Base-by-base conservation (phyloP, 1,284 basidiomycete species). In the Erythrobasidium hasegawianum region DNA sequence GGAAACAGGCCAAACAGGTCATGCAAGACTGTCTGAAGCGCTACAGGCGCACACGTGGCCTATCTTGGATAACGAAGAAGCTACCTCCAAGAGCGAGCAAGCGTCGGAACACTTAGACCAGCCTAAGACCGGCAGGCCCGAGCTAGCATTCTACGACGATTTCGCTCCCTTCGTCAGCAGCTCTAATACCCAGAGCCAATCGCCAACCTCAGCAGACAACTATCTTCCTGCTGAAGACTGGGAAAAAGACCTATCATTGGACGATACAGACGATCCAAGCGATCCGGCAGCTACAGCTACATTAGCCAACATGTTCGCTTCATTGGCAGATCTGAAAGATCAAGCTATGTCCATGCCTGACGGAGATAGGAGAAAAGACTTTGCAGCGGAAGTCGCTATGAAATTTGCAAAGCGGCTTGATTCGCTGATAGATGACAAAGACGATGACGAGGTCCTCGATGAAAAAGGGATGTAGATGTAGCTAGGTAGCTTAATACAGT, bases 11-110 rank as follows among this genome's bases (percentile, higher is more conserved):
- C 62, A 57, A 39, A 57, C 53, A 16, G 62, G 62, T 5, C 41
- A 52, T n/a, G 54, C 62, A 24, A 41, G 62, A 43, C 27, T 67
- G 14, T 53, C 64, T 2, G 57, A 60, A 47, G 57, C 64, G 1
- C 49, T 67, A n/a, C 64, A 67, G 50, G 57, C 64, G 18, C 64
- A 67, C 39, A 54, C 59, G 39, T 67, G 64, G 64, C 64, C 64
- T 38, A 45, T 26, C 49, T 22, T 40, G n/a, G 39, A 45, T 14
- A 49, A 61, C 10, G 24, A 50, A 13, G 33, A 61, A 11, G 38
- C 16, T 24, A 14, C n/a, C 11, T 27, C 24, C 39, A n/a, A n/a
- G n/a, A 22, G 16, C 20, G 20, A 4, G 20, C 45, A 27, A 40
- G 45, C 57, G 29, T 8, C 22, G 40, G 45, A 16, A 40, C 39